phyloP scores from a whole-genome alignment of 805 yeast species.

The Candida morakotiae region DNA sequence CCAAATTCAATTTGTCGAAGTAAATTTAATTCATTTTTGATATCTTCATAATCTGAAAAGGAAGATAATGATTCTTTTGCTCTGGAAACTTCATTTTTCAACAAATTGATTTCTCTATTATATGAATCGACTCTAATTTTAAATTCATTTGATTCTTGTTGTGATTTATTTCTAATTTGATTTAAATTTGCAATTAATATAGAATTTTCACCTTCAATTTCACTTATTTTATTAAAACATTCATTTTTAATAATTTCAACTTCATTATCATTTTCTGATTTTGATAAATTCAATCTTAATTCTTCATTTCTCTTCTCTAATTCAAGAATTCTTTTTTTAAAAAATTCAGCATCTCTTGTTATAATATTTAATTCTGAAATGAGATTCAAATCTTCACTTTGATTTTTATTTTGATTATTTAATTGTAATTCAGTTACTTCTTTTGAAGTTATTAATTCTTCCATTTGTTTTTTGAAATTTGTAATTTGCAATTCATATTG shows the following conservation, averaged over 20 bases:
- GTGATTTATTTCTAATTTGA: constrained; percentile 36
- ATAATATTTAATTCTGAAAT: constrained; percentile 59
- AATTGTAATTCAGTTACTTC: constrained; percentile 63
- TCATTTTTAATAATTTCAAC: constrained; percentile 35
- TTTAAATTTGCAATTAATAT: constrained; percentile 55
- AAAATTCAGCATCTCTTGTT: constrained; percentile 69
- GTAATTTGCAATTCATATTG: constrained; percentile 49
- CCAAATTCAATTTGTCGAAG: constrained; percentile 77
- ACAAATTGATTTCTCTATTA: constrained; percentile 44
- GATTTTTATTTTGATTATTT: constrained; percentile 42
- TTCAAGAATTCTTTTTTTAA: constrained; percentile 63
- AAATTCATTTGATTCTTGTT: constrained; percentile 17
- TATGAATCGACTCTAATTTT: constrained; percentile 33
- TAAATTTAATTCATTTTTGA: constrained; percentile 71
- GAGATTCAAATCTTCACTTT: constrained; percentile 29
- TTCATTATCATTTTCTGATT: constrained; percentile 47
- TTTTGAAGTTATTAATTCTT: constrained; percentile 59
- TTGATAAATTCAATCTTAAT: constrained; percentile 60
- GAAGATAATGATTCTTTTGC: constrained; percentile 47
- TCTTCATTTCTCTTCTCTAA: constrained; percentile 77
- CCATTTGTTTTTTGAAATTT: constrained; percentile 51
- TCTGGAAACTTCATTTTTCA: constrained; percentile 45
- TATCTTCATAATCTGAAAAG: constrained; percentile 71
- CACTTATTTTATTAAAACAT: constrained; percentile 44
- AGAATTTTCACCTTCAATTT: constrained; percentile 68